Percentiles rank a stretch among this genome's conserved stretches.
These are phyloP conservation scores for Esteya vermicola DNA, from an alignment of 2,329 filamentous ascomycete species.

Conservation along the genomic window DNA sequence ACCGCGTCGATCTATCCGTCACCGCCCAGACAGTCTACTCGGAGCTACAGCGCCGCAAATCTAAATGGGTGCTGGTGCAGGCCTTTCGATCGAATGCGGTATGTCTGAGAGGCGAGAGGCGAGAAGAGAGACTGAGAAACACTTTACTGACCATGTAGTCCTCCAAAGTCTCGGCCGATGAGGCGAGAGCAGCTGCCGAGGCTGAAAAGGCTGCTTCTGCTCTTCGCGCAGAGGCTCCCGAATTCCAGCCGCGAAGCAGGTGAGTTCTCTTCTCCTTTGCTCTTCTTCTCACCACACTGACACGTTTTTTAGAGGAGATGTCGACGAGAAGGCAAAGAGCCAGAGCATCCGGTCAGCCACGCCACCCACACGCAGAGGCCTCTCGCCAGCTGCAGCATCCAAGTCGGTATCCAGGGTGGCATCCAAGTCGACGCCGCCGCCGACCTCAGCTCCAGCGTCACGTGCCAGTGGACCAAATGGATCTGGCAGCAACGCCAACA, in stretches of 20 bases:
- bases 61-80: slow-evolving; percentile 60
- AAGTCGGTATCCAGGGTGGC: too few relatives aligned
- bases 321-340: too few relatives aligned
- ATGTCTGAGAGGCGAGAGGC: slow-evolving; percentile 17
- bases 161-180: slow-evolving; percentile 6
- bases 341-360: too few relatives aligned
- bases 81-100: slow-evolving; percentile 55
- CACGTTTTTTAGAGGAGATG: neutral
- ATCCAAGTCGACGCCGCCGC: slow-evolving; percentile 17
- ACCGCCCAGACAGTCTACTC: slow-evolving; percentile 59
- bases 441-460: too few relatives aligned
- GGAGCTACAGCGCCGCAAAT: slow-evolving; percentile 51
- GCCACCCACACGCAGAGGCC: too few relatives aligned
- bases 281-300: neutral
- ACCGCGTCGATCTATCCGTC: slow-evolving; percentile 60
- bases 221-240: slow-evolving; percentile 42
- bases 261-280: slow-evolving; percentile 8
- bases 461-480: too few relatives aligned
- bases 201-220: slow-evolving; percentile 15
- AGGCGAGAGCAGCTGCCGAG: slow-evolving; percentile 8
- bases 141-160: too few relatives aligned
- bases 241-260: slow-evolving; percentile 43
- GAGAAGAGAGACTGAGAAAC: too few relatives aligned
- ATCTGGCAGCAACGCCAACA: too few relatives aligned
- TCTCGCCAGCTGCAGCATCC: too few relatives aligned